Base-by-base conservation (phyloP, 768 basidiomycete genomes). In the Boletus vinaceobasis region DNA sequence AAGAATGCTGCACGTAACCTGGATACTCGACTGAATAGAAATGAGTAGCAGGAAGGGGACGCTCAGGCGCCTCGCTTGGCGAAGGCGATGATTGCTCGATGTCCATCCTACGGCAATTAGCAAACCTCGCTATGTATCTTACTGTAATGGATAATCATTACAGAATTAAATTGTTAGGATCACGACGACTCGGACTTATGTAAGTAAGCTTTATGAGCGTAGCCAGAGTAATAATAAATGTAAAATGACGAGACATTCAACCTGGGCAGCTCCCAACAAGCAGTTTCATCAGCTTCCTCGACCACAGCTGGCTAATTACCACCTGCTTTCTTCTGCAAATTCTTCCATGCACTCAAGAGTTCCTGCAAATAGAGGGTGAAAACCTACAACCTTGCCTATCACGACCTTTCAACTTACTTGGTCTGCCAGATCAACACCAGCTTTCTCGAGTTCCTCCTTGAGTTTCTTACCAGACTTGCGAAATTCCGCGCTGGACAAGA, bases 11-110 rank as follows among this genome's bases (percentile, higher is more conserved):
- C 50, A 97, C 85, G 60, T 92, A 91, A 57, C 93, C 93, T 7
- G 93, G 93, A 73, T 93, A 96, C 70, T 97, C 94, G 57, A 96
- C 76, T 5, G 91, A 87, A 65, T 88, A 88, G 67, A 86, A 88
- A 31, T 82, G 75, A 6, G 77, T 74, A 33, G 79, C 74, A 21
- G 86, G 82, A 2, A 92, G 73, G 2, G 78, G 73, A 19, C 49
- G 70, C 37, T 75, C 71, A 15, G 70, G 72, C 0, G 79, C 79
- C 36, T 65, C 58, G n/a, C 53, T 48, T 35, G 65, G 57, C 10
- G 56, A 46, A 10, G 62, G 55, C 4, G 57, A 35, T 3, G 56
- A 29, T 42, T 59, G 59, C 33, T 49, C 35, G 5, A 15, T 17
- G 52, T 58, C 42, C 62, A 65, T 67, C 17, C n/a, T 7, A 35